phyloP scores from a whole-genome alignment of 352 stramenopile genomes.

The Pythium phragmiticola region DNA sequence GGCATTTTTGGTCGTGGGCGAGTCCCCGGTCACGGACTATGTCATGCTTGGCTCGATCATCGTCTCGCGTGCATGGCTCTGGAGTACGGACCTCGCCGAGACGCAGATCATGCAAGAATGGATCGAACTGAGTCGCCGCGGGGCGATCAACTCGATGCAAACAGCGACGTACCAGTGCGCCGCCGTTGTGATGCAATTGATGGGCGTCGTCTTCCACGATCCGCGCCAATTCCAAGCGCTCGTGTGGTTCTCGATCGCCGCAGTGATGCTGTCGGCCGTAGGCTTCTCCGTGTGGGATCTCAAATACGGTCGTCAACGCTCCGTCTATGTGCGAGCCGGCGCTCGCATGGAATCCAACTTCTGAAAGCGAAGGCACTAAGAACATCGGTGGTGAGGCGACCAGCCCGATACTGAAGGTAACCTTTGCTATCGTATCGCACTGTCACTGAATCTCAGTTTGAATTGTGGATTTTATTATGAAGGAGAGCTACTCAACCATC shows the following conservation, averaged over 20 bases:
- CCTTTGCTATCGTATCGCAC: too few species aligned
- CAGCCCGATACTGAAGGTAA: too few species aligned
- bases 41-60: conserved; percentile 25
- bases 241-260: conserved; percentile 24
- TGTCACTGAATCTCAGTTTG: too few species aligned
- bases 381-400: too few species aligned
- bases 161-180: conserved; percentile 29
- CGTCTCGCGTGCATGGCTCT: conserved; percentile 25
- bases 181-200: conserved; percentile 27
- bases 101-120: conserved; percentile 33
- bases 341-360: too few species aligned
- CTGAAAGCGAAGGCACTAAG: too few species aligned
- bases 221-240: conserved; percentile 25
- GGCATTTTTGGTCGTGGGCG: conserved; percentile 20
- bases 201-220: conserved; percentile 32
- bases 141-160: conserved; percentile 31
- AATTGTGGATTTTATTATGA: too few species aligned
- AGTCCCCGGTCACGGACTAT: conserved; percentile 28
- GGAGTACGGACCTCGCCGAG: conserved; percentile 28
- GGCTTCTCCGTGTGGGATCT: conserved; percentile 27
- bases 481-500: too few species aligned
- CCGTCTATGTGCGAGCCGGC: conserved; percentile 3
- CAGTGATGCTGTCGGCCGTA: conserved; percentile 19
- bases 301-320: conserved; percentile 24
- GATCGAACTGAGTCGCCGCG: conserved; percentile 24